phyloP scores from a whole-genome alignment of 225 moss, liverwort and hornwort genomes.

The Asterella californica region DNA sequence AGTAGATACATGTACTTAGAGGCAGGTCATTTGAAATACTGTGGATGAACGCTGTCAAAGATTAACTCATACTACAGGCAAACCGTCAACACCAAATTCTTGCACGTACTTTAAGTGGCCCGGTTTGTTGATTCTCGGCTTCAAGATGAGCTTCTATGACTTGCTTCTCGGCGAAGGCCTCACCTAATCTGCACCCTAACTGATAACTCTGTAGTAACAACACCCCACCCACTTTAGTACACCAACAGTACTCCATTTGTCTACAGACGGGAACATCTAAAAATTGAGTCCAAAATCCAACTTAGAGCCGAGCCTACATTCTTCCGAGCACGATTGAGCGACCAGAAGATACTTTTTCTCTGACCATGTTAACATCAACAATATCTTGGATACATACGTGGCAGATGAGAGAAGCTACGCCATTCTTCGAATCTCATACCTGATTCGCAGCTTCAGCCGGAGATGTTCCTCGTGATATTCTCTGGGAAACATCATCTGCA shows the following conservation, averaged over 20 bases:
- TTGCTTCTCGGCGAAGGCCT: constrained; percentile 68
- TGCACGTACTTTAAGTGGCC: constrained; percentile 52
- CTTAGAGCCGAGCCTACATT: too few relatives aligned
- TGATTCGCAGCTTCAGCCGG: constrained; percentile 38
- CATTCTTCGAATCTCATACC: constrained; percentile 18
- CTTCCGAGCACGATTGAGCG: neutral
- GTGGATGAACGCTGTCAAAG: too few relatives aligned
- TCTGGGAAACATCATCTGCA: constrained; percentile 32
- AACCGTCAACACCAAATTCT: neutral
- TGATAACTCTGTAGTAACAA: constrained; percentile 61
- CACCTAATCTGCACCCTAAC: constrained; percentile 62
- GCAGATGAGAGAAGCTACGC: neutral
- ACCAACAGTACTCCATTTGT: too few relatives aligned
- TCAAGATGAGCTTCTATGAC: constrained; percentile 55
- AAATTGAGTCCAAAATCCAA: neutral
- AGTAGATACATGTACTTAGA: too few relatives aligned
- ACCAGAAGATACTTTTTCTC: neutral
- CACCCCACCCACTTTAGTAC: neutral
- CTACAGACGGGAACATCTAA: neutral
- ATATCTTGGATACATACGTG: neutral
- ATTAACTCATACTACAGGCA: too few relatives aligned
- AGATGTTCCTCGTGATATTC: constrained; percentile 28
- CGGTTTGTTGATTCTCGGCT: constrained; percentile 44
- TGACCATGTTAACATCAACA: neutral
- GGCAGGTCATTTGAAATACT: too few relatives aligned